A percentile compares a stretch with the other conserved stretches of the same genome.
These are phyloP conservation scores for Polytrichum formosum DNA, from an alignment of 225 moss, liverwort and hornwort species.

Conservation along the genomic window DNA sequence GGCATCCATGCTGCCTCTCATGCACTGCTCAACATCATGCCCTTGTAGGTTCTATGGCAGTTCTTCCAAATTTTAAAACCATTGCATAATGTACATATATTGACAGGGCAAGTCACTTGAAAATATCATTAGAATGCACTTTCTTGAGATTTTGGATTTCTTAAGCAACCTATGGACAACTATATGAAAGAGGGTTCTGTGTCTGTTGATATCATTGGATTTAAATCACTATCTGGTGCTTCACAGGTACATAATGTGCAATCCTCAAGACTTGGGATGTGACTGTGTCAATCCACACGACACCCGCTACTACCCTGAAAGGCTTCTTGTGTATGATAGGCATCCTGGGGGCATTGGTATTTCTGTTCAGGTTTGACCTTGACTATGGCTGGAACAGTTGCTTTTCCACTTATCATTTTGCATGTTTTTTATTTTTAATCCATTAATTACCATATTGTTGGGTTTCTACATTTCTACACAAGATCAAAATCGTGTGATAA, in stretches of 20 bases:
- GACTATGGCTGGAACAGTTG: background rate
- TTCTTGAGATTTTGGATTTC: no score
- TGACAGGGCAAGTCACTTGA: no score
- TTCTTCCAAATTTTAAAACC: no score
- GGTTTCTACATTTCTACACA: no score
- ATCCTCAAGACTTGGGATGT: constrained; percentile 75
- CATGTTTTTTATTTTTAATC: no score
- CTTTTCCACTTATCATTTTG: background rate
- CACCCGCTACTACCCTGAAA: constrained; percentile 88
- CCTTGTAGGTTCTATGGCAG: constrained; percentile 50
- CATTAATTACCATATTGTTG: no score
- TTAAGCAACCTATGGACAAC: no score
- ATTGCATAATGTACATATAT: no score
- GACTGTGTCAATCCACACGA: constrained; percentile 85
- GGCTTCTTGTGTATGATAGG: constrained; percentile 79
- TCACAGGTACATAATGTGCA: constrained; percentile 92
- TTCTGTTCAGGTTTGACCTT: constrained; percentile 55
- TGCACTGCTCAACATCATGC: constrained; percentile 88
- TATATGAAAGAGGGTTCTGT: background rate
- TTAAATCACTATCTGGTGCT: no score
- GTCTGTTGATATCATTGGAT: background rate
- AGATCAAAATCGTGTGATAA: no score
- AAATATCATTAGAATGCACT: no score
- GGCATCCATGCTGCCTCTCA: constrained; percentile 94
- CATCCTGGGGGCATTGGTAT: constrained; percentile 97